Evolutionary conservation across 345 rosid genomes (phyloP).

Genomic region (Salix koriyanagi): DNA sequence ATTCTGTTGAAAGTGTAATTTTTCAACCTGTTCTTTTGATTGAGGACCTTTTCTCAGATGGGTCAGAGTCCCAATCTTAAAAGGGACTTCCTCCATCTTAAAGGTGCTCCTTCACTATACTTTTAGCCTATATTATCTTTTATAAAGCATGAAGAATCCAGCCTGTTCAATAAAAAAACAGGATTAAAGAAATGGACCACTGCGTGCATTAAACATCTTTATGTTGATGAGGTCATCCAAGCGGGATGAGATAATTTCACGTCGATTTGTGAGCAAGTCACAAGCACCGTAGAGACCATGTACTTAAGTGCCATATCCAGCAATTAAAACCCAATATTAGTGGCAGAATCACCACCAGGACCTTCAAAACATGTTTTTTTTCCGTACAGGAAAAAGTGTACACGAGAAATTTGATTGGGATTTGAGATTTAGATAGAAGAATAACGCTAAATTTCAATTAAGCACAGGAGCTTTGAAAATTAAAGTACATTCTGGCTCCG

Average conservation of each 20-base stretch:
- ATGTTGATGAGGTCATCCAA: neutral
- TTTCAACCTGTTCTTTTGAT: neutral
- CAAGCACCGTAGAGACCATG: too few species aligned
- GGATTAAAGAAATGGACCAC: too few species aligned
- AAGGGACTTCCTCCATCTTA: too few species aligned
- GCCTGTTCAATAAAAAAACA: neutral
- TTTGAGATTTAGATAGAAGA: neutral
- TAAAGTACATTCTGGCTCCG: conserved; percentile 3
- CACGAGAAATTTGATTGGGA: neutral
- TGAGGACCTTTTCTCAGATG: neutral
- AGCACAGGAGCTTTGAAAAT: neutral
- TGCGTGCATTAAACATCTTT: neutral
- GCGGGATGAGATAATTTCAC: neutral
- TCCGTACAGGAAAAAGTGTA: neutral
- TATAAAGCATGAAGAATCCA: neutral
- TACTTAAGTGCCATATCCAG: too few species aligned
- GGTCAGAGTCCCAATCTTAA: neutral
- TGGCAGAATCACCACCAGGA: neutral
- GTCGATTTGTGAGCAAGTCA: too few species aligned
- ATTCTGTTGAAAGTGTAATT: neutral
- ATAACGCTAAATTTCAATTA: neutral
- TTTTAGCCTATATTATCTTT: too few species aligned
- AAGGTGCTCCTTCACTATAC: neutral
- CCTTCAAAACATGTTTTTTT: too few species aligned
- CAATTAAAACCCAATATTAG: neutral